phyloP scores from a whole-genome alignment of 805 yeast species.

The Saturnispora ahearnii region DNA sequence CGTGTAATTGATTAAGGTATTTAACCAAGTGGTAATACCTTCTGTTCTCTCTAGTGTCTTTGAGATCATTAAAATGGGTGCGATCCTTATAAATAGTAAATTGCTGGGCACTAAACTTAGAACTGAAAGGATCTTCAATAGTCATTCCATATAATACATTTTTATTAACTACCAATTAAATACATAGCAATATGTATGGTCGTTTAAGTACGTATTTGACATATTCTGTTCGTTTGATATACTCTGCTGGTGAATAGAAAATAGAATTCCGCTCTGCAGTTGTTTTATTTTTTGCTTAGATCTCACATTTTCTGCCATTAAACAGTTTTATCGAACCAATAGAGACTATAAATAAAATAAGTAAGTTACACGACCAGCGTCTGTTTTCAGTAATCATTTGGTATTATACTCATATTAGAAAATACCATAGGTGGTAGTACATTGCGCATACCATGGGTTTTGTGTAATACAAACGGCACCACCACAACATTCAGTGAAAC shows the following conservation, averaged over 20 bases:
- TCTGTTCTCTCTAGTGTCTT: neutral
- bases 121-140: neutral
- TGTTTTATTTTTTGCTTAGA: too few relatives aligned
- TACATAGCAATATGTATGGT: too few relatives aligned
- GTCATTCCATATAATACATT: neutral
- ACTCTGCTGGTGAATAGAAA: too few relatives aligned
- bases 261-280: too few relatives aligned
- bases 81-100: neutral
- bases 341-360: too few relatives aligned
- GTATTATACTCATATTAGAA: neutral
- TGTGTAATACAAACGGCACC: slow-evolving; percentile 19
- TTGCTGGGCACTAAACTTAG: neutral
- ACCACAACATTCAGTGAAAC: slow-evolving; percentile 17
- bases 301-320: too few relatives aligned
- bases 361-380: too few relatives aligned
- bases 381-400: too few relatives aligned
- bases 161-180: too few relatives aligned
- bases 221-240: too few relatives aligned
- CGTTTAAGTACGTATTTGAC: too few relatives aligned
- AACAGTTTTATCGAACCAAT: too few relatives aligned
- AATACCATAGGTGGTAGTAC: slow-evolving; percentile 11
- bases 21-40: neutral
- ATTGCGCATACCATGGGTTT: slow-evolving; percentile 22
- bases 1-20: neutral
- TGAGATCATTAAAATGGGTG: neutral